phyloP scores from a whole-genome alignment of 768 basidiomycete genomes.

The Amanita rimosa region DNA sequence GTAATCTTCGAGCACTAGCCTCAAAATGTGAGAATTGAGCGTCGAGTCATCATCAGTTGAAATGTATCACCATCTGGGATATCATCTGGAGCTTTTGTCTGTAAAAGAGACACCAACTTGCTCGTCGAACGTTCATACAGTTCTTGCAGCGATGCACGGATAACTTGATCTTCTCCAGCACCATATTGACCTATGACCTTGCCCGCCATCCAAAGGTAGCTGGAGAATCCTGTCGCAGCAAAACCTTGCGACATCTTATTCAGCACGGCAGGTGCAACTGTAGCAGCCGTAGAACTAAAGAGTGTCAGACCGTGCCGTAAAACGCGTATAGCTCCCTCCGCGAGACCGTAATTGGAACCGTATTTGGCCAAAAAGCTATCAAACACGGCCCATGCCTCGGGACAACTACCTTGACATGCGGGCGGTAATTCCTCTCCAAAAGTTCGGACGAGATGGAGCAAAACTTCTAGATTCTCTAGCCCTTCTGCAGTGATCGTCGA shows the following conservation, averaged over 20 bases:
- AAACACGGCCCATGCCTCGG: constrained; percentile 77
- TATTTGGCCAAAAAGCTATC: constrained; percentile 73
- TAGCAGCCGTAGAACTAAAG: constrained; percentile 56
- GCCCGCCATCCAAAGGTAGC: constrained; percentile 90
- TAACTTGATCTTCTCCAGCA: constrained; percentile 39
- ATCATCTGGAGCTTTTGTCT: constrained; percentile 54
- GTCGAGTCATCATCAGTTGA: not conserved
- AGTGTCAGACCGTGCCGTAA: constrained; percentile 76
- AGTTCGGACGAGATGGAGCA: constrained; percentile 72
- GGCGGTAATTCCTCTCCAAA: constrained; percentile 78
- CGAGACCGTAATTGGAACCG: constrained; percentile 61
- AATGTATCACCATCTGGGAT: constrained; percentile 76
- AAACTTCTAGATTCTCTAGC: constrained; percentile 88
- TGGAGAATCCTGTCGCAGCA: constrained; percentile 68
- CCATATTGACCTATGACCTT: constrained; percentile 78
- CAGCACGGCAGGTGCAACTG: constrained; percentile 61
- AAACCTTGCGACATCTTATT: constrained; percentile 71
- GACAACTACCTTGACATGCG: constrained; percentile 66
- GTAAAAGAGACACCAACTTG: constrained; percentile 57
- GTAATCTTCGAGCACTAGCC: constrained; percentile 88
- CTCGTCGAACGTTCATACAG: constrained; percentile 70
- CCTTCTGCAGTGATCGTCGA: constrained; percentile 39
- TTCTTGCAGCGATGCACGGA: constrained; percentile 48
- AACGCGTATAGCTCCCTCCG: constrained; percentile 78
- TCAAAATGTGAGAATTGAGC: constrained; percentile 1